phyloP scores from a whole-genome alignment of 208 protist genomes.

The Phytomonas sp. region DNA sequence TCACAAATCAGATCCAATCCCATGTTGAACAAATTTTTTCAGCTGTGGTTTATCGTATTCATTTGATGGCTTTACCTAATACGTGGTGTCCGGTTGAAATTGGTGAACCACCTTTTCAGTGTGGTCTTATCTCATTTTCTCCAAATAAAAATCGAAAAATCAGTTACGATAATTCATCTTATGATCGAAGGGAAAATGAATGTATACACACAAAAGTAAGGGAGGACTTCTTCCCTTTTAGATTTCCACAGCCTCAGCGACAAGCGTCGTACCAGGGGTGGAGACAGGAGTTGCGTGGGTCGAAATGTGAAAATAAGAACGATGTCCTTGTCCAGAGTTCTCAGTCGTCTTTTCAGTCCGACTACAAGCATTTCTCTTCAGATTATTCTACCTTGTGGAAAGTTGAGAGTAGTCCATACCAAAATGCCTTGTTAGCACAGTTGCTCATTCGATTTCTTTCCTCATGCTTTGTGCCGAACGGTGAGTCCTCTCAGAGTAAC shows the following conservation, averaged over 20 bases:
- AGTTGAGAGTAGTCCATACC: background rate
- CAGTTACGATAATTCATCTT: background rate
- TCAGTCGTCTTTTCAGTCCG: background rate
- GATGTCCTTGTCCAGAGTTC: background rate
- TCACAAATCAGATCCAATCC: background rate
- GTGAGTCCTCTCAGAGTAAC: background rate
- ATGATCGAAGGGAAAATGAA: background rate
- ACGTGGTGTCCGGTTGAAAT: background rate
- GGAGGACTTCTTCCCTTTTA: background rate
- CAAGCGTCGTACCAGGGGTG: background rate
- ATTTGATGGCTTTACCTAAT: background rate
- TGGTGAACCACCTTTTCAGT: background rate
- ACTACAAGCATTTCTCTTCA: background rate
- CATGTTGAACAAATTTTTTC: background rate
- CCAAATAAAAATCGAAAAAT: background rate
- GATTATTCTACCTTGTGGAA: background rate
- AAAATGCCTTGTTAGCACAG: background rate
- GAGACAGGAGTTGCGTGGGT: background rate
- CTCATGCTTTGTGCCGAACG: background rate
- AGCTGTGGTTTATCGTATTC: background rate
- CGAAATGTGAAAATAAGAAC: background rate
- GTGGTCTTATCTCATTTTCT: background rate
- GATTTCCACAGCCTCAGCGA: background rate
- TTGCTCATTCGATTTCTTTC: background rate
- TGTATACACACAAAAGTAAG: background rate